Evolutionary conservation across 306 rosid genomes (phyloP), one percentile per base, ranked within the genome.

Genomic region (Myrica gale): DNA sequence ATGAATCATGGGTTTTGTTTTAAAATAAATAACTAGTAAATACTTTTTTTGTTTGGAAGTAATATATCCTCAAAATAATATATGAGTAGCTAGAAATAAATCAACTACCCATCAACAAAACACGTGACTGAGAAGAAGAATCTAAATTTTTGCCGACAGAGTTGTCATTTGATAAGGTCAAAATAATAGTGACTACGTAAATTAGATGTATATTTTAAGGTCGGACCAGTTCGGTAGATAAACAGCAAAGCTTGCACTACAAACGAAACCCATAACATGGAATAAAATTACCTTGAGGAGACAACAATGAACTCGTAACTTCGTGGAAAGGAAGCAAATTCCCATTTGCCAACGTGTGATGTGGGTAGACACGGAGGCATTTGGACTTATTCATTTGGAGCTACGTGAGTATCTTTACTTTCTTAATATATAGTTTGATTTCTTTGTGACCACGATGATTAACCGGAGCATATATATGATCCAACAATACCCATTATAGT

Each of bases 321-420:
- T 63, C 81, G 11, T 9, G 15, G 68, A 73, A 53, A 74, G 65
- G 72, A 44, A 52, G 20, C 74, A 26, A 7, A 32, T 32, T 32
- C 37, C 37, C 37, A 75, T 39, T 48, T 68, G 48, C 43, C 37
- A 69, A 76, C 84, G 58, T 72, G 84, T 51, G 20, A 9, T 79
- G 81, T 66, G 71, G 69, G 81, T 50, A 7, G 67, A 67, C 57
- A n/a, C 7, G 9, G 4, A 26, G 77, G 61, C 54, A 69, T 9
- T 47, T 61, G 79, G 76, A 19, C 69, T 72, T 58, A 21, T 44
- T 69, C 83, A 74, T 82, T 80, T 82, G 52, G 52, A 1, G 16
- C 4, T 48, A 32, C 0, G 37, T 32, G 37, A 32, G 37, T 2
- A 32, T 32, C 37, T 32, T 32, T 32, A 32, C 37, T 11, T 48